Percentiles rank a stretch among this genome's conserved stretches.
Conservation (phyloP, 345 rosid genomes). For the Erodium maritimum region DNA sequence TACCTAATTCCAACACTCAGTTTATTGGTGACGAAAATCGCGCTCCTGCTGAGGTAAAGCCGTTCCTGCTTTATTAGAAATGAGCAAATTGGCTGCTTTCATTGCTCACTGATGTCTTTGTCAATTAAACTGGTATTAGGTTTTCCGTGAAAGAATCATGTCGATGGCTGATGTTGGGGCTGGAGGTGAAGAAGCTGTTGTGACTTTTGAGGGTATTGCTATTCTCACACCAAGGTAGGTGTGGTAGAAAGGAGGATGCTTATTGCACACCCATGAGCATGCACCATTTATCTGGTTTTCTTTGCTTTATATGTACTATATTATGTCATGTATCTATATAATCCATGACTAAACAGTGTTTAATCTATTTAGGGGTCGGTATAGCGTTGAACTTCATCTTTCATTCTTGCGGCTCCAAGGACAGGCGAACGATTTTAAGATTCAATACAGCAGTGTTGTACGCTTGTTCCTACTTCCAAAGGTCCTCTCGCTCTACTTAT, state of each 20-base stretch:
- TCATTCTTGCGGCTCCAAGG: conserved; percentile 90
- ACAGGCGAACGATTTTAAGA: conserved; percentile 97
- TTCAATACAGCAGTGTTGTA: conserved; percentile 95
- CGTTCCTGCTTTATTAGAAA: neutral
- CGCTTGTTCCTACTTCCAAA: conserved; percentile 93
- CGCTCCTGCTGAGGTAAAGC: conserved; percentile 72
- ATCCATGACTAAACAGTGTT: conserved; percentile 4
- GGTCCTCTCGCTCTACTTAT: conserved; percentile 23
- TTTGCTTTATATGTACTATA: too few relatives aligned
- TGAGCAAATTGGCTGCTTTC: neutral
- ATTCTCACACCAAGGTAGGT: conserved; percentile 89
- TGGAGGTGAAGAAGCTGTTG: conserved; percentile 87
- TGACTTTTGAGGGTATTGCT: conserved; percentile 81
- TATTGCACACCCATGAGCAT: too few relatives aligned
- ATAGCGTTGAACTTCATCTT: conserved; percentile 87
- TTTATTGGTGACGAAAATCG: conserved; percentile 86
- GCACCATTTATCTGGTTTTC: too few relatives aligned
- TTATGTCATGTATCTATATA: too few relatives aligned
- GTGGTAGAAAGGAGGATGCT: neutral
- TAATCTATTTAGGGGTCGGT: conserved; percentile 68
- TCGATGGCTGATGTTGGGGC: conserved; percentile 79
- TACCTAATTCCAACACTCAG: conserved; percentile 82
- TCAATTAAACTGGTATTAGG: conserved; percentile 26
- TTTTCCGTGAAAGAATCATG: conserved; percentile 61
- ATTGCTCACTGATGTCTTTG: conserved; percentile 2